These are phyloP conservation scores for Plasmodium vivax DNA, from an alignment of 169 alveolate species.

Conservation along the genomic window DNA sequence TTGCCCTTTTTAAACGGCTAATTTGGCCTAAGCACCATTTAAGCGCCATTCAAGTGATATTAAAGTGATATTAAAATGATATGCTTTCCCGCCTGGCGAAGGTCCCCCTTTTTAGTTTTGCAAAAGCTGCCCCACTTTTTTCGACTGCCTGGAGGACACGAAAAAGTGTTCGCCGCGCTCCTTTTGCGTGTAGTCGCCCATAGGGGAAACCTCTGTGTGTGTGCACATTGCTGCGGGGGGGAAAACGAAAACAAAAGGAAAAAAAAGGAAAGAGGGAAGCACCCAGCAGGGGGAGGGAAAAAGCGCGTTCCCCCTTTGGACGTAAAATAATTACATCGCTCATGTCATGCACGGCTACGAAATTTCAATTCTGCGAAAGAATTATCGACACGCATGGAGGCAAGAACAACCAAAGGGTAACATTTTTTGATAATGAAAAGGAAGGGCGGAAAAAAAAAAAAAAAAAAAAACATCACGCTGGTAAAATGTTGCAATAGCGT, in stretches of 20 bases:
- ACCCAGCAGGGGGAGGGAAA: neutral
- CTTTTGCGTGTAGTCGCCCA: neutral
- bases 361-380: neutral
- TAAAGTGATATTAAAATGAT: neutral
- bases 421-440: neutral
- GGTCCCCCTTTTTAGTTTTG: neutral
- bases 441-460: neutral
- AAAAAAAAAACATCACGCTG: neutral
- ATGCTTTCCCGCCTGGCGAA: neutral
- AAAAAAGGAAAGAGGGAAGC: neutral
- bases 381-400: neutral
- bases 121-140: neutral
- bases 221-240: neutral
- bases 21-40: neutral
- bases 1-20: neutral
- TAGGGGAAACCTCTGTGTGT: neutral
- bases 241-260: neutral
- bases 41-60: too few relatives aligned
- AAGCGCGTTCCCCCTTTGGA: neutral
- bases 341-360: neutral
- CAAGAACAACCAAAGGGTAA: neutral
- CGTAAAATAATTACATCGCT: neutral
- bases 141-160: neutral
- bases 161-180: neutral
- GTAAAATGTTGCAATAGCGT: neutral